These are phyloP conservation scores for Tagetes patula DNA, from an alignment of 129 eudicot species.

Conservation along the genomic window DNA sequence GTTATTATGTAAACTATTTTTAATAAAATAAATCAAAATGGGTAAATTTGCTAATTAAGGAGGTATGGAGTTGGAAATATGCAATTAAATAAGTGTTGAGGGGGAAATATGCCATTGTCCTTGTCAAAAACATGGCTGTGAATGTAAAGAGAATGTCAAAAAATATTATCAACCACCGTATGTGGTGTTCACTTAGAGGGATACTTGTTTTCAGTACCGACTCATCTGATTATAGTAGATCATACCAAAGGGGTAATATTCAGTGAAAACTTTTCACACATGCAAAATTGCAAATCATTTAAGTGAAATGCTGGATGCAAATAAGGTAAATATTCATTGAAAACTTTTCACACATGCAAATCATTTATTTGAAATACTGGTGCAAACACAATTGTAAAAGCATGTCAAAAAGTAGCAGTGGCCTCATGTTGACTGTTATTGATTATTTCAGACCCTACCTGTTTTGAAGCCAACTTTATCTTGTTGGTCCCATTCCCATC, in stretches of 20 bases:
- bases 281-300: neutral
- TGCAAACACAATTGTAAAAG: neutral
- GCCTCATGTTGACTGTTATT: neutral
- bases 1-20: no score
- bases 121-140: no score
- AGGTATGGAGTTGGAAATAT: no score
- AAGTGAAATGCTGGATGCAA: constrained; percentile 7
- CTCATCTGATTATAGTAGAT: neutral
- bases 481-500: constrained; percentile 6
- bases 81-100: no score
- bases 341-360: neutral
- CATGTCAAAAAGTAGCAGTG: neutral
- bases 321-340: neutral
- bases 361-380: constrained; percentile 1
- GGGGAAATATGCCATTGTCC: no score
- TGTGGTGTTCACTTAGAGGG: neutral
- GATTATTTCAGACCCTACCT: constrained; percentile 15
- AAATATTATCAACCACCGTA: neutral
- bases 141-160: no score
- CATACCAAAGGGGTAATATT: neutral
- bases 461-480: constrained; percentile 14
- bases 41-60: no score
- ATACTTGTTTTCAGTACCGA: neutral
- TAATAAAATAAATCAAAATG: no score
- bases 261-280: neutral